phyloP scores from a whole-genome alignment of 2,329 filamentous ascomycete species.

The Cladosporium sp. region DNA sequence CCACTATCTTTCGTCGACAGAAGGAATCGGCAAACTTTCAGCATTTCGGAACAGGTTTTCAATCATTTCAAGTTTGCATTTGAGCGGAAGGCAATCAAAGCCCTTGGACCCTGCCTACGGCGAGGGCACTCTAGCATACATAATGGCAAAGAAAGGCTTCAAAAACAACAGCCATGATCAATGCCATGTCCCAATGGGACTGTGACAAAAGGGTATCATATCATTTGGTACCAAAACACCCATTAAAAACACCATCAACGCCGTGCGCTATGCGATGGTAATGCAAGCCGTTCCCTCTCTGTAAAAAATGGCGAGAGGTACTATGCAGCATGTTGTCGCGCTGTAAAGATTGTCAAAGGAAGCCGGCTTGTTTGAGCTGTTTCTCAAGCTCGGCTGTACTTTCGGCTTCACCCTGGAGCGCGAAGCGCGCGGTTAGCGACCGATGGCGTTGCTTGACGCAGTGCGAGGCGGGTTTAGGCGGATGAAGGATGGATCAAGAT shows the following conservation, averaged over 20 bases:
- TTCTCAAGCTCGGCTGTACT: slow-evolving; percentile 34
- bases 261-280: slow-evolving; percentile 34
- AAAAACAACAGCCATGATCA: slow-evolving; percentile 34
- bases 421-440: slow-evolving; percentile 19
- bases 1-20: not conserved
- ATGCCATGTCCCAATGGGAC: slow-evolving; percentile 12
- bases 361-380: slow-evolving; percentile 32
- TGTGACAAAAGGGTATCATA: slow-evolving; percentile 22
- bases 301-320: slow-evolving; percentile 30
- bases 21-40: slow-evolving; percentile 7
- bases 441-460: slow-evolving; percentile 17
- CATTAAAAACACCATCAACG: slow-evolving; percentile 33
- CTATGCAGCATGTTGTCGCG: slow-evolving; percentile 31
- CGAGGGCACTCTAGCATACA: slow-evolving; percentile 36
- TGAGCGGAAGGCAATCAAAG: slow-evolving; percentile 23
- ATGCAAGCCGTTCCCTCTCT: slow-evolving; percentile 35
- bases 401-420: slow-evolving; percentile 30
- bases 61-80: slow-evolving; percentile 22
- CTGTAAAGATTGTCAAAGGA: slow-evolving; percentile 23
- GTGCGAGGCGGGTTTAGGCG: slow-evolving; percentile 25
- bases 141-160: slow-evolving; percentile 29
- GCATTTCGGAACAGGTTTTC: slow-evolving; percentile 10
- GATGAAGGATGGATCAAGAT: slow-evolving; percentile 24
- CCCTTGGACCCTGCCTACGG: slow-evolving; percentile 35
- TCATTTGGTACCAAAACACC: slow-evolving; percentile 21